Evolutionary conservation across 1,284 basidiomycete genomes (phyloP), one percentile per base, ranked within the genome.

Genomic region (Sporisorium sorghi): DNA sequence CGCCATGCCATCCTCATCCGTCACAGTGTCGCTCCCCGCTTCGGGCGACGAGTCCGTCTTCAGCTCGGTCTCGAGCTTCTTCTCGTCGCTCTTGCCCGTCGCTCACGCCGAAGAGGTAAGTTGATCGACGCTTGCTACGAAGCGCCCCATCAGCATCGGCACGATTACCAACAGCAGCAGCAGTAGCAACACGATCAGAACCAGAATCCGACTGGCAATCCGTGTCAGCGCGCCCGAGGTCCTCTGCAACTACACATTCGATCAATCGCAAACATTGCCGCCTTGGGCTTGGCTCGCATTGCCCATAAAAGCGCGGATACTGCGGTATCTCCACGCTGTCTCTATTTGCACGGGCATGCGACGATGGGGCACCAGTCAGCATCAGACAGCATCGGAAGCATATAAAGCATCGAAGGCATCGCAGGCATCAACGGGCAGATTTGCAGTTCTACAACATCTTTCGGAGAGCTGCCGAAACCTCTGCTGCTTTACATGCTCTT

Each of bases 71-170:
- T 60, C 72, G 49, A 64, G 61, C 58, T 78, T 79, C 68, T 72
- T 76, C 74, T 64, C 70, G 51, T 69, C 73, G 35, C 52, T 81
- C 40, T 49, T 81, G 46, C 78, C 79, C 28, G 66, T 71, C 28
- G 76, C 53, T 46, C 69, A 77, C 70, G 73, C 69, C 72, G 78
- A 80, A 55, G 68, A 75, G 68, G 71, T 74, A 66, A 75, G 76
- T 70, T 62, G 69, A 42, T 46, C 5, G 12, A 8, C 54, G n/a
- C n/a, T n/a, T n/a, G n/a, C n/a, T n/a, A n/a, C n/a, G n/a, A n/a
- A n/a, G n/a, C n/a, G 26, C 44, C 21, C 17, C 24, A 12, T 33
- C n/a, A 19, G 46, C 46, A 48, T 48, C 46, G 21, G 24, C 30
- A 30, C 17, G 28, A 30, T 17, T 24, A 9, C 15, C 21, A 12